phyloP scores from a whole-genome alignment of 2,329 filamentous ascomycete species.

The Periconia digitata region DNA sequence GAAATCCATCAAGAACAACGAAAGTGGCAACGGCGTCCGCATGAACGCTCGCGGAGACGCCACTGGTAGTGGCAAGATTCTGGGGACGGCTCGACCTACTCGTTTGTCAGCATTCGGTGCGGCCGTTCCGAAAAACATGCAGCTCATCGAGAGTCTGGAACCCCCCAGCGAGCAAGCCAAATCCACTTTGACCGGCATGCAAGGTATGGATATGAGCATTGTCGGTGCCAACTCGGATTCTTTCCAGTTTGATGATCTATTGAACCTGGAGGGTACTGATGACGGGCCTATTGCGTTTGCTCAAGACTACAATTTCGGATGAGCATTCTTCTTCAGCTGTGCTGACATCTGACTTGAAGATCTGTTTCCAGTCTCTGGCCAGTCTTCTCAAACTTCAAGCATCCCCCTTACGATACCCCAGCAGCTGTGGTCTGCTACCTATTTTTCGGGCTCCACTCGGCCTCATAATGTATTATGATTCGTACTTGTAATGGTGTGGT shows the following conservation, averaged over 20 bases:
- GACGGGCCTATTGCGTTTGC: conserved; percentile 10
- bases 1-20: conserved; percentile 40
- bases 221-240: background rate
- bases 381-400: background rate
- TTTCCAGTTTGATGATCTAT: conserved; percentile 38
- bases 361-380: background rate
- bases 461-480: background rate
- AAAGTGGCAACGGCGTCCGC: conserved; percentile 47
- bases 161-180: conserved; percentile 24
- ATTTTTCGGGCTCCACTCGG: background rate
- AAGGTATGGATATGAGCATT: conserved; percentile 7
- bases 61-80: conserved; percentile 21
- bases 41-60: conserved; percentile 52
- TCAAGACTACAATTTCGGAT: conserved; percentile 2
- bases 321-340: background rate
- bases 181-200: conserved; percentile 4
- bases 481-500: background rate
- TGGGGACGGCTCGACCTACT: conserved; percentile 32
- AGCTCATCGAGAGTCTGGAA: conserved; percentile 45
- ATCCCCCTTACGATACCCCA: background rate
- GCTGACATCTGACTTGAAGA: background rate
- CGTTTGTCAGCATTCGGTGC: conserved; percentile 47
- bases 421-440: background rate
- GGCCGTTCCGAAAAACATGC: conserved; percentile 41
- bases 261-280: conserved; percentile 40